Percentiles rank a stretch among this genome's conserved stretches.
These are phyloP conservation scores for Purpureocillium takamizusanense DNA, from an alignment of 2,329 filamentous ascomycete species.

Conservation along the genomic window DNA sequence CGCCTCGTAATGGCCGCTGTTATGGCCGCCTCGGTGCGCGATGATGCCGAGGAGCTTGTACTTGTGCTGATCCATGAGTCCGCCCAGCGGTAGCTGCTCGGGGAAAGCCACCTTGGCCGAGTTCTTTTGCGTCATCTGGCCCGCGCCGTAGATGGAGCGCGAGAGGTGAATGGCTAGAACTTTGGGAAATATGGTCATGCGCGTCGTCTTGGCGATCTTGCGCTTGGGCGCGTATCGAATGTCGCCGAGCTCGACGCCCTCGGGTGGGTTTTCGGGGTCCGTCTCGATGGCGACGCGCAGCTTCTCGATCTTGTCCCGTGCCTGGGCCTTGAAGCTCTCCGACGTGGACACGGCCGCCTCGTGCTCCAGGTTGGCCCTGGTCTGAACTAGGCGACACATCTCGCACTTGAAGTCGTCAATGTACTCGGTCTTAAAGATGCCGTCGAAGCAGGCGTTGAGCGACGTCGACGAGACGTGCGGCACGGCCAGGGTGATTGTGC, in stretches of 20 bases:
- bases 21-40: slow-evolving; percentile 90
- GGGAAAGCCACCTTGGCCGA: slow-evolving; percentile 89
- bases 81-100: slow-evolving; percentile 74
- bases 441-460: slow-evolving; percentile 82
- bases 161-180: slow-evolving; percentile 88
- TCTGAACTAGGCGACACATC: slow-evolving; percentile 79
- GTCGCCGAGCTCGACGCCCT: slow-evolving; percentile 67
- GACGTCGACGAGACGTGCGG: slow-evolving; percentile 75
- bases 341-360: slow-evolving; percentile 49
- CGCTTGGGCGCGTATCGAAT: slow-evolving; percentile 67
- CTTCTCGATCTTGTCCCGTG: slow-evolving; percentile 52
- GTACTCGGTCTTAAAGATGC: slow-evolving; percentile 86
- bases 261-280: slow-evolving; percentile 70
- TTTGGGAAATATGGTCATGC: slow-evolving; percentile 80
- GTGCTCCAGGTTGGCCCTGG: slow-evolving; percentile 52
- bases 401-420: slow-evolving; percentile 98
- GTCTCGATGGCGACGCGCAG: slow-evolving; percentile 63
- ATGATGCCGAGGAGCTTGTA: slow-evolving; percentile 84
- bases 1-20: slow-evolving; percentile 95
- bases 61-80: slow-evolving; percentile 64
- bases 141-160: slow-evolving; percentile 79
- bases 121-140: slow-evolving; percentile 78
- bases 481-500: slow-evolving; percentile 85
- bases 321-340: slow-evolving; percentile 37
- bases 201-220: slow-evolving; percentile 78